These are phyloP conservation scores for Linnemannia schmuckeri DNA, from an alignment of 192 early-diverging fungal species.

Conservation along the genomic window DNA sequence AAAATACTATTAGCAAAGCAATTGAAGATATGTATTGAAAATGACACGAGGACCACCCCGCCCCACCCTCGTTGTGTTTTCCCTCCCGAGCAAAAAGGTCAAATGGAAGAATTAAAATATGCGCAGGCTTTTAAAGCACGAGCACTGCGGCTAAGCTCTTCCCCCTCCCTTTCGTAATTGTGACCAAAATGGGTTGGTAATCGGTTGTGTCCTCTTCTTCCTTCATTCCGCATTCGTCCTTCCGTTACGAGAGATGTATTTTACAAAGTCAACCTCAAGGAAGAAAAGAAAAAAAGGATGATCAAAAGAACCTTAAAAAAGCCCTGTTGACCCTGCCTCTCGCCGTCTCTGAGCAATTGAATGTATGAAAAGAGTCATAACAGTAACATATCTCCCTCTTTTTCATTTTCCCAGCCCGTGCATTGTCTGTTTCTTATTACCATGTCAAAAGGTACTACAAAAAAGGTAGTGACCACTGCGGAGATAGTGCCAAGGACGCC, in stretches of 20 bases:
- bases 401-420: not conserved
- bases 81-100: not conserved
- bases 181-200: conserved; percentile 10
- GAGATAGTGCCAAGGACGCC: conserved; percentile 49
- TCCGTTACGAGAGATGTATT: not conserved
- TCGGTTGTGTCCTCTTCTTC: not conserved
- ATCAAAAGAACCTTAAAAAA: conserved; percentile 9
- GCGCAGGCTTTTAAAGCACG: not conserved
- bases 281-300: conserved; percentile 6
- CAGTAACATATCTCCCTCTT: not conserved
- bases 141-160: not conserved
- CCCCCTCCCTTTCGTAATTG: not conserved
- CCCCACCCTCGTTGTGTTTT: not conserved
- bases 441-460: conserved; percentile 58
- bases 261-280: too few species aligned
- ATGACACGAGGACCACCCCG: not conserved
- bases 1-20: not conserved
- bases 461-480: conserved; percentile 50
- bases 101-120: conserved; percentile 3
- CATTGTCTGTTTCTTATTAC: conserved; percentile 7
- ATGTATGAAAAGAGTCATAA: conserved; percentile 5
- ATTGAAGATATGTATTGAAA: not conserved
- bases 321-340: conserved; percentile 1
- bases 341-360: not conserved
- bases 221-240: conserved; percentile 22